phyloP scores from a whole-genome alignment of 441 rosid genomes.

The Erodium moschatum region DNA sequence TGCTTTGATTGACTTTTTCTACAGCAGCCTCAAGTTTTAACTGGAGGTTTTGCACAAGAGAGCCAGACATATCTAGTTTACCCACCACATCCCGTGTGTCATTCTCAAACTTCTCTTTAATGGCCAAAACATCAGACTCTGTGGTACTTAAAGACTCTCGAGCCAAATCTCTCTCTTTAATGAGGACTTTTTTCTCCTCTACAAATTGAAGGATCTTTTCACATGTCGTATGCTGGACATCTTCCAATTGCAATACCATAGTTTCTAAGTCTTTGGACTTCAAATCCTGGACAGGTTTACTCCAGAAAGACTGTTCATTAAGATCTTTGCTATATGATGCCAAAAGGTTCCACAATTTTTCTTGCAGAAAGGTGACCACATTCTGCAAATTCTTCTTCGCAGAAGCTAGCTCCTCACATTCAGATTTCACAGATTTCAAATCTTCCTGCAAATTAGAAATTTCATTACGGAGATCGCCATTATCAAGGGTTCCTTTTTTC shows the following conservation, averaged over 20 bases:
- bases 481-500: constrained; percentile 8
- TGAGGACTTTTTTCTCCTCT: constrained; percentile 46
- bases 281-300: constrained; percentile 31
- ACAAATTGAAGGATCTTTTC: constrained; percentile 42
- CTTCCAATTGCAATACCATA: constrained; percentile 39
- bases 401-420: constrained; percentile 32
- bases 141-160: constrained; percentile 32
- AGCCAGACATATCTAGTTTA: constrained; percentile 44
- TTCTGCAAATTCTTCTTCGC: constrained; percentile 45
- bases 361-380: constrained; percentile 31
- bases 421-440: constrained; percentile 11
- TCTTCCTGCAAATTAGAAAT: constrained; percentile 9
- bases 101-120: constrained; percentile 51
- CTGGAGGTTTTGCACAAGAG: constrained; percentile 53
- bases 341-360: constrained; percentile 38
- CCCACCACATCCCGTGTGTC: constrained; percentile 36
- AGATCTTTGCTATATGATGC: constrained; percentile 34
- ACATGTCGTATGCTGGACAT: constrained; percentile 44
- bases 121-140: constrained; percentile 39
- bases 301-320: constrained; percentile 27
- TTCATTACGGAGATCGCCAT: constrained; percentile 4
- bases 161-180: constrained; percentile 44
- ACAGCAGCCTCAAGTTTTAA: constrained; percentile 49
- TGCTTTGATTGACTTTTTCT: constrained; percentile 40
- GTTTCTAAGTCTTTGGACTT: constrained; percentile 37